A percentile compares a stretch with the other conserved stretches of the same genome.
phyloP scores from a whole-genome alignment of 1,139 yeast species.

The Kodamaea ohmeri region DNA sequence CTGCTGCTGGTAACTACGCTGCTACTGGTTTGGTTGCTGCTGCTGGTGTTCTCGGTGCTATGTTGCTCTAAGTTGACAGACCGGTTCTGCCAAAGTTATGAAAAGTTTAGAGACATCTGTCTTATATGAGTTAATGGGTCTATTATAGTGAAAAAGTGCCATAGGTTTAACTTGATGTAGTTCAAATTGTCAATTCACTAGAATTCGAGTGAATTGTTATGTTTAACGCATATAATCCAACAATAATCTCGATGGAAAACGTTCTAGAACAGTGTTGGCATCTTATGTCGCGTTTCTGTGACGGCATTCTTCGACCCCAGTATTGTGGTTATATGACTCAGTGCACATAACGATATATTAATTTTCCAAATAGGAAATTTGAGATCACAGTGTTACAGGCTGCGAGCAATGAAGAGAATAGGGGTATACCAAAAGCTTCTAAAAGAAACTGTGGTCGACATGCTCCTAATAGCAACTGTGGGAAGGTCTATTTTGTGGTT shows the following conservation, averaged over 20 bases:
- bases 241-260: too few relatives aligned
- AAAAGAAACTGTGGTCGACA: too few relatives aligned
- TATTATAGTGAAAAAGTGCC: not conserved
- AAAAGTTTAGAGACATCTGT: not conserved
- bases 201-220: too few relatives aligned
- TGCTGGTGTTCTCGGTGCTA: conserved; percentile 25
- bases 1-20: conserved; percentile 13
- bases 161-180: not conserved
- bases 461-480: too few relatives aligned
- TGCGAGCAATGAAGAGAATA: too few relatives aligned
- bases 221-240: too few relatives aligned
- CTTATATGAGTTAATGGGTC: not conserved
- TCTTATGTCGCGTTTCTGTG: too few relatives aligned
- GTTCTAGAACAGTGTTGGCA: too few relatives aligned
- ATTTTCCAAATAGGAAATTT: not conserved
- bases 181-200: too few relatives aligned
- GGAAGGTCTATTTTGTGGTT: too few relatives aligned
- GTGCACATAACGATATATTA: not conserved
- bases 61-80: conserved; percentile 21
- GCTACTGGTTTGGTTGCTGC: conserved; percentile 23
- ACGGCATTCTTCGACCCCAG: not conserved
- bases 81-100: conserved; percentile 3
- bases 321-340: not conserved
- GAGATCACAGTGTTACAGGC: too few relatives aligned
- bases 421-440: too few relatives aligned